phyloP scores from a whole-genome alignment of 1,139 yeast genomes.

The Groenewaldozyma sp. region DNA sequence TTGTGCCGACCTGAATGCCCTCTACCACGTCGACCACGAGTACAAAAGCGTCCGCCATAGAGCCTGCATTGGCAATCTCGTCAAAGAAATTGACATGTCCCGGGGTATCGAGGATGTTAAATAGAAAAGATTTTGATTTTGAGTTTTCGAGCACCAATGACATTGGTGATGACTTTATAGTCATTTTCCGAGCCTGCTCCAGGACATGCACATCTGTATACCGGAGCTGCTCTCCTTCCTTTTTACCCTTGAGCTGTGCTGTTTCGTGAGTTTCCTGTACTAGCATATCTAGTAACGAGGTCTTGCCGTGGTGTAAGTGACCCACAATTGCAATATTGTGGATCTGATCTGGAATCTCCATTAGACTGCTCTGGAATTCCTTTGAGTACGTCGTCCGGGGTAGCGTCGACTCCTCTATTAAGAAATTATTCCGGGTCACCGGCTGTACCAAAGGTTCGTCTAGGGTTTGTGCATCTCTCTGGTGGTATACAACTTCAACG shows the following conservation, averaged over 20 bases:
- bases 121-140: slow-evolving; percentile 45
- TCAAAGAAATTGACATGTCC: slow-evolving; percentile 83
- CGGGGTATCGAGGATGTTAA: slow-evolving; percentile 76
- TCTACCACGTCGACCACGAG: slow-evolving; percentile 80
- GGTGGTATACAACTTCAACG: slow-evolving; percentile 57
- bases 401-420: slow-evolving; percentile 42
- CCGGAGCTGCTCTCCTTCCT: slow-evolving; percentile 39
- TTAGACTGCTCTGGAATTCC: slow-evolving; percentile 46
- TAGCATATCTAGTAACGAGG: slow-evolving; percentile 64
- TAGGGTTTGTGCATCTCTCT: slow-evolving; percentile 44
- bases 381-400: slow-evolving; percentile 59
- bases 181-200: slow-evolving; percentile 62
- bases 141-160: slow-evolving; percentile 52
- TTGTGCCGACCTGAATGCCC: slow-evolving; percentile 55
- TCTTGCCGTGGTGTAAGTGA: slow-evolving; percentile 77
- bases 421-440: slow-evolving; percentile 34
- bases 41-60: slow-evolving; percentile 55
- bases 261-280: slow-evolving; percentile 51
- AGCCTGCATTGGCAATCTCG: slow-evolving; percentile 52
- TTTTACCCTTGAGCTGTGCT: slow-evolving; percentile 25
- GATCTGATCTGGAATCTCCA: slow-evolving; percentile 53
- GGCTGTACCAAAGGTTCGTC: slow-evolving; percentile 65
- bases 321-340: slow-evolving; percentile 83
- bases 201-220: slow-evolving; percentile 64
- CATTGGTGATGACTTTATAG: slow-evolving; percentile 57